Percentiles rank a stretch among this genome's conserved stretches.
Conservation (phyloP, 352 stramenopile genomes). For the Globisporangium orthogonon region DNA sequence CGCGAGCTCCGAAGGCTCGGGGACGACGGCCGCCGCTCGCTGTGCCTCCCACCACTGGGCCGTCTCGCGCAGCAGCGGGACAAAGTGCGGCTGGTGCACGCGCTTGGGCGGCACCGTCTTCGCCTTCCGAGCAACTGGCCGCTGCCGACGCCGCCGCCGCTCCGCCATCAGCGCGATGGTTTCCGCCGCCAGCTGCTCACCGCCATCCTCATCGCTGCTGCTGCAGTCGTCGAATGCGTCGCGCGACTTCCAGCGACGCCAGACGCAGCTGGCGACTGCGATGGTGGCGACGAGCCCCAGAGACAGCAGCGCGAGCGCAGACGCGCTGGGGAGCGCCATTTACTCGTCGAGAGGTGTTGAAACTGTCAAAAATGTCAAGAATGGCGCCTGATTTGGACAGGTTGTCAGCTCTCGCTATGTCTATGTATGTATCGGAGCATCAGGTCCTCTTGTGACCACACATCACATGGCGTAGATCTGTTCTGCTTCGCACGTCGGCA, state of each 20-base stretch:
- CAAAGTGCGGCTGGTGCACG: conserved; percentile 51
- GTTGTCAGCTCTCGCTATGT: too few species aligned
- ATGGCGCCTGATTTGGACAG: too few species aligned
- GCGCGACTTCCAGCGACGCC: background rate
- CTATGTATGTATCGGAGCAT: too few species aligned
- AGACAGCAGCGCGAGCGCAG: background rate
- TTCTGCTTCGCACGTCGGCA: background rate
- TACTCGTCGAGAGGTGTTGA: background rate
- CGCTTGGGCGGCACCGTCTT: conserved; percentile 21
- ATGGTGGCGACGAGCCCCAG: background rate
- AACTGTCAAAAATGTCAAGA: too few species aligned
- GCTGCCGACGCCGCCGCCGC: conserved; percentile 2
- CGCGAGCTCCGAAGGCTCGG: background rate
- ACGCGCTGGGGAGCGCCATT: background rate
- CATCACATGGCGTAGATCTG: background rate
- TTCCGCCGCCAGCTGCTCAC: conserved; percentile 8
- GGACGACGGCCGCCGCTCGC: background rate
- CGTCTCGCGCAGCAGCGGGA: conserved; percentile 53
- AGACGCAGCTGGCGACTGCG: background rate
- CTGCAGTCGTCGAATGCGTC: conserved; percentile 13
- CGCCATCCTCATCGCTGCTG: conserved; percentile 18
- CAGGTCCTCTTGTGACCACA: too few species aligned
- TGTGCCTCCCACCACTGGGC: conserved; percentile 42
- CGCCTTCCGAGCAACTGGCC: background rate
- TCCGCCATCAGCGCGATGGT: conserved; percentile 10